These are phyloP conservation scores for Penicillium paneum DNA, from an alignment of 2,329 filamentous ascomycete species.

Conservation along the genomic window DNA sequence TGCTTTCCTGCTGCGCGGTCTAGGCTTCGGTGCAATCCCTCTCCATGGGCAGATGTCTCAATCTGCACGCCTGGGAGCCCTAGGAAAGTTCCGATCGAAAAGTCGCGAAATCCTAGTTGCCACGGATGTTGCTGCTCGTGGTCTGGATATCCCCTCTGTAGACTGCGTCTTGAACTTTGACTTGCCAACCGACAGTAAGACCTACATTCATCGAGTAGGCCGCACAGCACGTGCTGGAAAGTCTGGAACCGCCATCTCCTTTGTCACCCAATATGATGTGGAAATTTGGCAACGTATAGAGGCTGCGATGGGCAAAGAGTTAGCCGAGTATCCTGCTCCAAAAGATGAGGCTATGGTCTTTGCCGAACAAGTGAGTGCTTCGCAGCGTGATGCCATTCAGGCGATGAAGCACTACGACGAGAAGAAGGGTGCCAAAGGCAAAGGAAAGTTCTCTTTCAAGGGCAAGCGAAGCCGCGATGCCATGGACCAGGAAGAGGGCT, in stretches of 20 bases:
- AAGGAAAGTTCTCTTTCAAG: constrained; percentile 48
- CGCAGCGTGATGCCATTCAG: constrained; percentile 71
- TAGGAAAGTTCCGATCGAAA: constrained; percentile 83
- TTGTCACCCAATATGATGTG: constrained; percentile 86
- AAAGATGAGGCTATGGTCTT: constrained; percentile 87
- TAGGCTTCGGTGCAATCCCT: constrained; percentile 88
- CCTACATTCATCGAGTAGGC: constrained; percentile 85
- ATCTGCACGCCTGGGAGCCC: constrained; percentile 76
- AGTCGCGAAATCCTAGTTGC: constrained; percentile 81
- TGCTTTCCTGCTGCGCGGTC: constrained; percentile 73
- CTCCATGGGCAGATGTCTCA: constrained; percentile 91
- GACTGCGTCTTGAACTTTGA: constrained; percentile 86
- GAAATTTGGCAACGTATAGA: constrained; percentile 81
- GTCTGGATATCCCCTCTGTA: constrained; percentile 89
- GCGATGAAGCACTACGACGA: constrained; percentile 82
- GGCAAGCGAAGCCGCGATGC: constrained; percentile 57
- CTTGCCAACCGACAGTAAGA: constrained; percentile 79
- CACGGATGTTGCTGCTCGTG: constrained; percentile 89
- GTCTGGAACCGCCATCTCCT: constrained; percentile 68
- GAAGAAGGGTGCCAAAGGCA: constrained; percentile 53
- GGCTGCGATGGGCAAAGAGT: constrained; percentile 72
- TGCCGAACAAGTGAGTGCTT: constrained; percentile 62
- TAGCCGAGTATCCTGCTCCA: constrained; percentile 64
- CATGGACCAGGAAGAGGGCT: constrained; percentile 76
- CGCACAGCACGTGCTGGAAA: constrained; percentile 85